Percentiles rank a stretch among this genome's conserved stretches.
Evolutionary conservation across 1,284 basidiomycete species (phyloP).

Genomic region (Cryptococcus sp.): DNA sequence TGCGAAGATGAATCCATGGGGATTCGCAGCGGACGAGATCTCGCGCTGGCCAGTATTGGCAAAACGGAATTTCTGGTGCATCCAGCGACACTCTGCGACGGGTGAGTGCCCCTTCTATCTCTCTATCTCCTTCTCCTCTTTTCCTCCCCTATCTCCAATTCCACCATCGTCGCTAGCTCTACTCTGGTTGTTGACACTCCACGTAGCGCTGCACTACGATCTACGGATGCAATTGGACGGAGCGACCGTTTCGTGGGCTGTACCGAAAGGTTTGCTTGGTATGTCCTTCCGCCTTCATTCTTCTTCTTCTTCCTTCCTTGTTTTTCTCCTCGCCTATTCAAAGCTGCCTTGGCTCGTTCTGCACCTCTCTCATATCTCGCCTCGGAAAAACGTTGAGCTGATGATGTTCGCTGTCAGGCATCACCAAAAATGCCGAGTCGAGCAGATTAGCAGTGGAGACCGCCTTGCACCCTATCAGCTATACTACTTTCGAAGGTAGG

Average conservation of each 20-base stretch:
- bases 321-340: neutral
- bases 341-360: neutral
- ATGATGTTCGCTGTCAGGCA: constrained; percentile 17
- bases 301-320: neutral
- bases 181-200: neutral
- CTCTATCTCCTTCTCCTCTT: too few relatives aligned
- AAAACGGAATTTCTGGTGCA: constrained; percentile 45
- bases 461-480: constrained; percentile 39
- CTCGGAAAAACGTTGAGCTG: too few relatives aligned
- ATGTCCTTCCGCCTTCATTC: neutral
- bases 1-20: constrained; percentile 20
- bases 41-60: constrained; percentile 33
- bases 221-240: constrained; percentile 41
- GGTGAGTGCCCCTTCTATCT: constrained; percentile 18
- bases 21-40: constrained; percentile 29
- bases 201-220: constrained; percentile 44
- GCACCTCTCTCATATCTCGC: neutral
- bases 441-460: constrained; percentile 42
- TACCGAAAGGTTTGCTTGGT: constrained; percentile 44
- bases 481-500: constrained; percentile 36
- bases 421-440: constrained; percentile 30
- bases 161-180: neutral
- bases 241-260: constrained; percentile 39
- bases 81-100: constrained; percentile 44
- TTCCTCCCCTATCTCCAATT: too few relatives aligned